Conservation (phyloP, 495 filamentous ascomycete species). For the Clavariopsis aquatica region DNA sequence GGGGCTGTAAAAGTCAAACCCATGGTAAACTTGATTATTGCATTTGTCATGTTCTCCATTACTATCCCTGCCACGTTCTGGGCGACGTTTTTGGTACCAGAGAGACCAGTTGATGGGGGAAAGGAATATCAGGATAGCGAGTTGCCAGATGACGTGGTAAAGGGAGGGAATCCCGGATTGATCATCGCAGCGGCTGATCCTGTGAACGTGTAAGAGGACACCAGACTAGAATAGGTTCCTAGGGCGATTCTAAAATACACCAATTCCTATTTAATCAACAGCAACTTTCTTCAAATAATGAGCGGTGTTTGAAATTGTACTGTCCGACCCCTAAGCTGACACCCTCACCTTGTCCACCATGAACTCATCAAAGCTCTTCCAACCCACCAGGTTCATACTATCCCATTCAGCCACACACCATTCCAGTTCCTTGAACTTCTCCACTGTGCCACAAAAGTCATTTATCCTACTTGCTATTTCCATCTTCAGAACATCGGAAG, state of each 20-base stretch:
- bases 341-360: not conserved
- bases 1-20: constrained; percentile 48
- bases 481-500: not conserved
- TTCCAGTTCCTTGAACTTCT: not conserved
- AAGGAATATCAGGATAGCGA: constrained; percentile 4
- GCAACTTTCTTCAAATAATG: too few relatives aligned
- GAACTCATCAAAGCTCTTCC: not conserved
- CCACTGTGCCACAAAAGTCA: not conserved
- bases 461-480: not conserved
- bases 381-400: not conserved
- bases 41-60: constrained; percentile 49
- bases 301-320: too few relatives aligned
- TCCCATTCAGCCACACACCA: not conserved
- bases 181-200: not conserved
- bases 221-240: not conserved
- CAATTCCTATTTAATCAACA: too few relatives aligned
- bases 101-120: constrained; percentile 36
- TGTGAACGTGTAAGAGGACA: not conserved
- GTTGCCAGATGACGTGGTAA: not conserved
- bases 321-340: not conserved
- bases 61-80: constrained; percentile 46
- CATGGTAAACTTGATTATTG: constrained; percentile 50
- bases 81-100: constrained; percentile 47
- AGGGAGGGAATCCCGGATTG: not conserved
- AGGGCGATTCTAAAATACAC: not conserved